Conservation (phyloP, 345 rosid species). For the Citrus sinensis region DVS_A1.0 CM039165.1:13161501-13162000, state of each 20-base stretch:
- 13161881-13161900: background rate
- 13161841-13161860: background rate
- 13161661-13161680: conserved; percentile 12
- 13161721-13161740: no score
- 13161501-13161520: conserved; percentile 69
- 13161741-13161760: conserved; percentile 12
- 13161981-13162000: background rate
- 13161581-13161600: conserved; percentile 60
- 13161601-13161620: conserved; percentile 31
- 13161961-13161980: no score
- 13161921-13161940: background rate
- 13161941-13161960: background rate
- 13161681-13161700: conserved; percentile 16
- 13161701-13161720: background rate
- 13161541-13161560: conserved; percentile 91
- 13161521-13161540: conserved; percentile 62
- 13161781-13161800: conserved; percentile 31
- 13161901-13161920: background rate
- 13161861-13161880: background rate
- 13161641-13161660: conserved; percentile 6
- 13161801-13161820: background rate
- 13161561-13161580: conserved; percentile 82
- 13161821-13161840: background rate
- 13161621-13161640: conserved; percentile 42
- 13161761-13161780: conserved; percentile 23